These are phyloP conservation scores for Trichoderma cornu-damae DNA, from an alignment of 2,329 filamentous ascomycete genomes.

Conservation along the genomic window DNA sequence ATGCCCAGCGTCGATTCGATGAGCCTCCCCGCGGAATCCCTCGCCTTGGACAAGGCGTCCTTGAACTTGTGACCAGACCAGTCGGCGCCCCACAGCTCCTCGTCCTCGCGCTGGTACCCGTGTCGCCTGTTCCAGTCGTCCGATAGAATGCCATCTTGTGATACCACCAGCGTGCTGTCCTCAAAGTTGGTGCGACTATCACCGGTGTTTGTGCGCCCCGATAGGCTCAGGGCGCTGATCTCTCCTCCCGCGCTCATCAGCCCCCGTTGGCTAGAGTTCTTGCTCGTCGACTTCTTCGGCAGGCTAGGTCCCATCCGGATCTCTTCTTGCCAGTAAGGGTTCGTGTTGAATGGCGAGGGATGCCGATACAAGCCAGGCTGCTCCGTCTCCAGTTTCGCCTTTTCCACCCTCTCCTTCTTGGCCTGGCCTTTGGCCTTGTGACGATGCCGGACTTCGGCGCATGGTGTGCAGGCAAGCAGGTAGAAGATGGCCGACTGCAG, in stretches of 20 bases:
- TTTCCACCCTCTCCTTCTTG: slow-evolving; percentile 60
- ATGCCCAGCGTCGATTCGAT: slow-evolving; percentile 49
- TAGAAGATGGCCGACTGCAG: slow-evolving; percentile 76
- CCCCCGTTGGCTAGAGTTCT: slow-evolving; percentile 55
- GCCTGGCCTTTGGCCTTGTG: slow-evolving; percentile 67
- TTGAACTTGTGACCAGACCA: slow-evolving; percentile 53
- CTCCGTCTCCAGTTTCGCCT: slow-evolving; percentile 59
- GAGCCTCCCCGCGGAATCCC: slow-evolving; percentile 50
- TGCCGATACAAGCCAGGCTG: slow-evolving; percentile 73
- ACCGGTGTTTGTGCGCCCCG: slow-evolving; percentile 35
- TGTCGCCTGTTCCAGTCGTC: slow-evolving; percentile 65
- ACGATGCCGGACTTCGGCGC: slow-evolving; percentile 63
- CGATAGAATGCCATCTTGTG: slow-evolving; percentile 37
- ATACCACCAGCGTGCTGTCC: slow-evolving; percentile 28
- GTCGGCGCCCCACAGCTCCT: slow-evolving; percentile 70
- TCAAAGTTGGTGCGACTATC: slow-evolving; percentile 34
- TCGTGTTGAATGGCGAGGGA: slow-evolving; percentile 77
- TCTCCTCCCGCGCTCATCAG: slow-evolving; percentile 54
- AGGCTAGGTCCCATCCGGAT: slow-evolving; percentile 74
- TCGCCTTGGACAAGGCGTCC: slow-evolving; percentile 55
- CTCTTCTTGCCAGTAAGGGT: slow-evolving; percentile 84
- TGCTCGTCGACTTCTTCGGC: slow-evolving; percentile 56
- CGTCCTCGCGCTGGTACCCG: slow-evolving; percentile 81
- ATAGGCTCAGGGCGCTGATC: slow-evolving; percentile 42
- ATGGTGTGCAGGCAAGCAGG: slow-evolving; percentile 72